A percentile compares a stretch with the other conserved stretches of the same genome.
Evolutionary conservation across 805 yeast genomes (phyloP).

Genomic region (Metschnikowia peoriensis): DNA sequence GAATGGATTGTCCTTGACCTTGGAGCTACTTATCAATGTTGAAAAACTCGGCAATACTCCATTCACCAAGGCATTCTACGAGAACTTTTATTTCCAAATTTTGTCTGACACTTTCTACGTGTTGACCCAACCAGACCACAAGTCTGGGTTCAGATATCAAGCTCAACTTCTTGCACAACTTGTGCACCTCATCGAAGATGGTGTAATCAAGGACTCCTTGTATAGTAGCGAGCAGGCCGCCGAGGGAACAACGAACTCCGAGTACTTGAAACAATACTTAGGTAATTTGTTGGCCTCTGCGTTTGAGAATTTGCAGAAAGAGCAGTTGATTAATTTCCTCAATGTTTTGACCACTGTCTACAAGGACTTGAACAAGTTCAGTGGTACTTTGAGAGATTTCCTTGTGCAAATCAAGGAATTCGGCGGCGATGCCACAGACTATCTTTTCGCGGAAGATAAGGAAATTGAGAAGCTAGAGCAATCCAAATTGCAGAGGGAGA

Average conservation of each 20-base stretch:
- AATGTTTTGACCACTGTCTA: slow-evolving; percentile 72
- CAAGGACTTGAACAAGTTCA: slow-evolving; percentile 71
- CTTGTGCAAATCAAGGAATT: slow-evolving; percentile 91
- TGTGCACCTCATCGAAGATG: slow-evolving; percentile 76
- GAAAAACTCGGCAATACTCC: slow-evolving; percentile 68
- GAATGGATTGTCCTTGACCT: slow-evolving; percentile 79
- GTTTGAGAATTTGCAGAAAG: slow-evolving; percentile 86
- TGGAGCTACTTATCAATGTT: slow-evolving; percentile 82
- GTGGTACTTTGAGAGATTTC: slow-evolving; percentile 88
- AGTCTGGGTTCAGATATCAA: slow-evolving; percentile 91
- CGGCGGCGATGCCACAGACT: slow-evolving; percentile 95
- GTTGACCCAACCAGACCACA: slow-evolving; percentile 94
- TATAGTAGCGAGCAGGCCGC: slow-evolving; percentile 81
- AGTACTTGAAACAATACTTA: slow-evolving; percentile 74
- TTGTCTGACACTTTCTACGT: slow-evolving; percentile 91
- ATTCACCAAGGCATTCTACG: slow-evolving; percentile 82
- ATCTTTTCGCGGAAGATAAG: slow-evolving; percentile 89
- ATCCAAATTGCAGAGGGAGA: slow-evolving; percentile 67
- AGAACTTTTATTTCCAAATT: slow-evolving; percentile 83
- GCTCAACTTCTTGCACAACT: slow-evolving; percentile 79
- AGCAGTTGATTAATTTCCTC: slow-evolving; percentile 80
- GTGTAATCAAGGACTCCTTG: slow-evolving; percentile 72
- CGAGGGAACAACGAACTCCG: slow-evolving; percentile 77
- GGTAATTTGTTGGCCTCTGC: slow-evolving; percentile 80
- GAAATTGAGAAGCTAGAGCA: slow-evolving; percentile 73